phyloP scores from a whole-genome alignment of 768 basidiomycete genomes.

The Pleurotus eryngii region DNA sequence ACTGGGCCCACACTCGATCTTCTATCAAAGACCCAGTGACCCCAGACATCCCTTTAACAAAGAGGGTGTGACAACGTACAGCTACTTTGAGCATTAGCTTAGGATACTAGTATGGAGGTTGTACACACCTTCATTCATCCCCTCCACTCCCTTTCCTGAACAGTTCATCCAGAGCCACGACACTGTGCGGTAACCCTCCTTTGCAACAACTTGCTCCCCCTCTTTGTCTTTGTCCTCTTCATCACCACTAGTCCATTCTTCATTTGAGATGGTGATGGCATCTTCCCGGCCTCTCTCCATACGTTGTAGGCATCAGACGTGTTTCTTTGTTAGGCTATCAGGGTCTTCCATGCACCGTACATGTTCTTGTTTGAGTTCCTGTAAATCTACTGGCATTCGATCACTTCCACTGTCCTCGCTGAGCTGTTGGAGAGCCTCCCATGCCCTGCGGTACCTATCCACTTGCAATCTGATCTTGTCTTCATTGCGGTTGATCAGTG shows the following conservation, averaged over 20 bases:
- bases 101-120: background rate
- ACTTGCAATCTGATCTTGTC: conserved; percentile 2
- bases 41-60: too few relatives aligned
- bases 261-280: background rate
- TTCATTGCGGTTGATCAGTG: background rate
- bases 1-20: too few relatives aligned
- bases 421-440: background rate
- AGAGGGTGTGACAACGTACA: too few relatives aligned
- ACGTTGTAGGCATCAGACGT: background rate
- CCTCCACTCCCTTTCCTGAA: background rate
- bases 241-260: background rate
- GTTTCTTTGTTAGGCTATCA: background rate
- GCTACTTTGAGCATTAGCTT: background rate
- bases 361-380: background rate
- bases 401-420: background rate
- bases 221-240: background rate
- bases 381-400: background rate
- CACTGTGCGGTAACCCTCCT: background rate
- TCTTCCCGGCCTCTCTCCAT: background rate
- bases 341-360: conserved; percentile 1
- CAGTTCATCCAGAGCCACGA: conserved; percentile 4
- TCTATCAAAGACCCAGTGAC: too few relatives aligned
- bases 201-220: background rate
- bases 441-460: background rate
- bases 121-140: background rate